A percentile compares a stretch with the other conserved stretches of the same genome.
Conservation (phyloP, 257 asterid genomes). For the Jacaranda mimosifolia region DNA sequence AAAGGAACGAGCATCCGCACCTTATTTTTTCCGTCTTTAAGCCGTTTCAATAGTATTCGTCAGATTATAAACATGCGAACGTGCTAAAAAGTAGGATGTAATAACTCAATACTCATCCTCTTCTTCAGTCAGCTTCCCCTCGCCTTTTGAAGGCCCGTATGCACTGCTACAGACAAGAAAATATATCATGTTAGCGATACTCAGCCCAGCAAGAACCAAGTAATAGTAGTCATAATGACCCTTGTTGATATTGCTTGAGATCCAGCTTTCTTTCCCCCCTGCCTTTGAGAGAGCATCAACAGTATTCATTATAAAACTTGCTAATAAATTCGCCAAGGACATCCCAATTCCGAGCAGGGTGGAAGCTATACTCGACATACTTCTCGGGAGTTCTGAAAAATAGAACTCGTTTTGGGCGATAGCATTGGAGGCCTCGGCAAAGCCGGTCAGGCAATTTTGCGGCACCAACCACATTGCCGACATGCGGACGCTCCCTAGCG, state of each 20-base stretch:
- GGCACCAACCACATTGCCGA: conserved; percentile 84
- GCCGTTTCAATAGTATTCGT: too few species aligned
- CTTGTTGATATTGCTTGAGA: conserved; percentile 64
- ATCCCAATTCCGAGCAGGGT: conserved; percentile 49
- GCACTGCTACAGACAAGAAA: conserved; percentile 59
- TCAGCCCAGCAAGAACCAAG: conserved; percentile 65
- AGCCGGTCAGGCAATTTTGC: conserved; percentile 59
- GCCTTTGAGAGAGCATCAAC: conserved; percentile 45
- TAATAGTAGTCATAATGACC: conserved; percentile 76
- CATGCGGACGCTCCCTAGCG: conserved; percentile 32
- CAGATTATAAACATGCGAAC: neutral
- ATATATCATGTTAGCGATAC: conserved; percentile 56
- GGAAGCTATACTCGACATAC: conserved; percentile 79
- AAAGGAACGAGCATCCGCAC: too few species aligned
- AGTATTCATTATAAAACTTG: conserved; percentile 59
- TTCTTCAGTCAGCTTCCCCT: conserved; percentile 20
- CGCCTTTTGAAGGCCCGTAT: conserved; percentile 57
- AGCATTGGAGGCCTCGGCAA: conserved; percentile 64
- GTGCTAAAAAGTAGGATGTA: conserved; percentile 5
- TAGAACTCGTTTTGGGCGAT: conserved; percentile 74
- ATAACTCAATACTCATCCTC: conserved; percentile 28
- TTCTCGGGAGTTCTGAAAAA: conserved; percentile 65
- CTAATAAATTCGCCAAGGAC: conserved; percentile 54
- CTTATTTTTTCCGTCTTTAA: too few species aligned
- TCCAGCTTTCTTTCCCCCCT: conserved; percentile 70